phyloP scores from a whole-genome alignment of 495 filamentous ascomycete genomes.

The Astrocystis sublimbata region DNA sequence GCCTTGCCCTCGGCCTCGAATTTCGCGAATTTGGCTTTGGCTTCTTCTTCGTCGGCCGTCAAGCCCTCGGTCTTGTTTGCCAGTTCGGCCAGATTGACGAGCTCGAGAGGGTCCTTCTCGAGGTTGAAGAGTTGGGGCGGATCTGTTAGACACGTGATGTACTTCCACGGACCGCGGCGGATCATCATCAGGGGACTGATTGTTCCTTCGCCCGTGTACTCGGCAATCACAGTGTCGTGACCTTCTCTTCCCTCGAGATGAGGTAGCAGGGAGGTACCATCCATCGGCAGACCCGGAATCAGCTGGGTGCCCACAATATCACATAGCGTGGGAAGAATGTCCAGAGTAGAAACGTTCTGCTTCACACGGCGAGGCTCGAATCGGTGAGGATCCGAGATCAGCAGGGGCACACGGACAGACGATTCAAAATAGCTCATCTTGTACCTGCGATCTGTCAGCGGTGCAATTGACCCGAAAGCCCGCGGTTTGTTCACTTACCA shows the following conservation, averaged over 20 bases:
- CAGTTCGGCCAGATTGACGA: conserved; percentile 63
- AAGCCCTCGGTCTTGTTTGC: conserved; percentile 37
- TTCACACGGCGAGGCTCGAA: conserved; percentile 69
- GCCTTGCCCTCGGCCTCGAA: conserved; percentile 66
- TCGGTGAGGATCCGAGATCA: conserved; percentile 68
- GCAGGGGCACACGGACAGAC: conserved; percentile 77
- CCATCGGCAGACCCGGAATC: conserved; percentile 66
- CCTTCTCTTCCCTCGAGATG: conserved; percentile 64
- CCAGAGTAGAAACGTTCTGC: conserved; percentile 81
- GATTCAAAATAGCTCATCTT: conserved; percentile 92
- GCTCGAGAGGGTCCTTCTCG: conserved; percentile 68
- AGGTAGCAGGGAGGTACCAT: conserved; percentile 71
- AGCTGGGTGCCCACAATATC: conserved; percentile 71
- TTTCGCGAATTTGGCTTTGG: conserved; percentile 50
- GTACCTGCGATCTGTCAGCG: conserved; percentile 52
- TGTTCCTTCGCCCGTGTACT: conserved; percentile 89
- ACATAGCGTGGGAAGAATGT: conserved; percentile 81
- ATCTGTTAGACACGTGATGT: conserved; percentile 76
- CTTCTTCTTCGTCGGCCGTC: conserved; percentile 42
- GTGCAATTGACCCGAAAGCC: conserved; percentile 16
- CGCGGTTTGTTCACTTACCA: conserved; percentile 48
- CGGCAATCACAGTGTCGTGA: conserved; percentile 76
- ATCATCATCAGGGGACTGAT: conserved; percentile 91
- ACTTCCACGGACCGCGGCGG: conserved; percentile 78
- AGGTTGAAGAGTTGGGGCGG: conserved; percentile 79